phyloP scores from a whole-genome alignment of 2,329 filamentous ascomycete genomes.

The Cordyceps pruinosa region DNA sequence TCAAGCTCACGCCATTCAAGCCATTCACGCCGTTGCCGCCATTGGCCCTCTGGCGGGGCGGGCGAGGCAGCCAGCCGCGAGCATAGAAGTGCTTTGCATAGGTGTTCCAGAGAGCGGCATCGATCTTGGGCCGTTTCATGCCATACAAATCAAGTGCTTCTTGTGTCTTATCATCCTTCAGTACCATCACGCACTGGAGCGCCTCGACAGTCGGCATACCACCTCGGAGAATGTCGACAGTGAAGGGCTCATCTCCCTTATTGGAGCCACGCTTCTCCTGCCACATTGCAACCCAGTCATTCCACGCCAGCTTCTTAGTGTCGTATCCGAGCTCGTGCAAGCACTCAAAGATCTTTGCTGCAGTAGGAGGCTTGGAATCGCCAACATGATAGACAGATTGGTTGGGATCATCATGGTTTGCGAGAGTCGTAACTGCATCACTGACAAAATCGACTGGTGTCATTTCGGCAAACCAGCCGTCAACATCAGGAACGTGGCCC shows the following conservation, averaged over 20 bases:
- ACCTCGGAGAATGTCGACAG: slow-evolving; percentile 70
- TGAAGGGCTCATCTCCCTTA: slow-evolving; percentile 66
- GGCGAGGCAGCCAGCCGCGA: slow-evolving; percentile 63
- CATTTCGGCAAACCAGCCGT: slow-evolving; percentile 76
- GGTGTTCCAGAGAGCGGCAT: slow-evolving; percentile 63
- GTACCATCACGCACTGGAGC: slow-evolving; percentile 62
- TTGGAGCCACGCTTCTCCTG: slow-evolving; percentile 58
- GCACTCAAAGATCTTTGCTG: slow-evolving; percentile 56
- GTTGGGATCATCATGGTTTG: slow-evolving; percentile 53
- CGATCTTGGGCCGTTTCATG: slow-evolving; percentile 61
- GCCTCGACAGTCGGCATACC: slow-evolving; percentile 74
- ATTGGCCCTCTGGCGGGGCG: slow-evolving; percentile 44
- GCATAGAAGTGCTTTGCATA: slow-evolving; percentile 77
- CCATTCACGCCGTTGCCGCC: slow-evolving; percentile 18
- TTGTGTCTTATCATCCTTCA: slow-evolving; percentile 63
- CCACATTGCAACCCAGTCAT: slow-evolving; percentile 71
- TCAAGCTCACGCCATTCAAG: slow-evolving; percentile 13
- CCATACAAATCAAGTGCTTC: slow-evolving; percentile 46
- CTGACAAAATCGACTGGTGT: slow-evolving; percentile 78
- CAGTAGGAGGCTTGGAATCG: slow-evolving; percentile 63
- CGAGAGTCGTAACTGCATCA: slow-evolving; percentile 63
- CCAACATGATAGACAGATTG: slow-evolving; percentile 68
- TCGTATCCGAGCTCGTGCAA: slow-evolving; percentile 63
- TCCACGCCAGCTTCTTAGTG: slow-evolving; percentile 59
- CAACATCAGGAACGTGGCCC: slow-evolving; percentile 61